phyloP scores from a whole-genome alignment of 331 rosid species.

The Quercus tomentella region DNA sequence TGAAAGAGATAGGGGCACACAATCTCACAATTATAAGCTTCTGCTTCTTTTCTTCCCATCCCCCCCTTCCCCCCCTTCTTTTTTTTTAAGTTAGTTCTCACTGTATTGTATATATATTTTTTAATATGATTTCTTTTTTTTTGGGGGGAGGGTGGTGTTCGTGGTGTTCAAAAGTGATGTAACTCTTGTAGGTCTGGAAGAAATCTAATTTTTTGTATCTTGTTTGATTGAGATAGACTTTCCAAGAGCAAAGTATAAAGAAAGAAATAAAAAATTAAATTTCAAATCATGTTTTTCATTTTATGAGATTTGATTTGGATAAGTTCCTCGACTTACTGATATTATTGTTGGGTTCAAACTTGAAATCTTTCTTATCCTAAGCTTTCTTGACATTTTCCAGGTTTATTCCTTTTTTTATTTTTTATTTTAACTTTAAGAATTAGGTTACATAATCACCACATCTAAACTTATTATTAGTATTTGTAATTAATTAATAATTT shows the following conservation, averaged over 20 bases:
- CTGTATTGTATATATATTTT: not conserved
- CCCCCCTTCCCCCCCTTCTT: accelerated
- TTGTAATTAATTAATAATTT: too few relatives aligned
- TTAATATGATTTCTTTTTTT: not conserved
- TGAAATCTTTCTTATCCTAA: too few relatives aligned
- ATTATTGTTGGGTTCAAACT: too few relatives aligned
- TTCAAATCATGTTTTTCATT: too few relatives aligned
- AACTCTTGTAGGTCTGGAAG: not conserved
- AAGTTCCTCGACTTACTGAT: too few relatives aligned
- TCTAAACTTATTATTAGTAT: too few relatives aligned
- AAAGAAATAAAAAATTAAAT: too few relatives aligned
- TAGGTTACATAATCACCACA: too few relatives aligned
- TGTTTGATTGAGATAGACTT: not conserved
- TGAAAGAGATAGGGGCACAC: not conserved
- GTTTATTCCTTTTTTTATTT: too few relatives aligned
- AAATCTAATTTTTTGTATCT: not conserved
- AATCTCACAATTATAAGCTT: not conserved
- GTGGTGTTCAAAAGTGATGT: not conserved
- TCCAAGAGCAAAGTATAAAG: not conserved
- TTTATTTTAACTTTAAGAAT: too few relatives aligned
- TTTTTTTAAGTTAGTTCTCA: not conserved
- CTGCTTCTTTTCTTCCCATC: not conserved
- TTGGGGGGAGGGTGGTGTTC: not conserved
- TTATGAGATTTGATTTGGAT: too few relatives aligned
- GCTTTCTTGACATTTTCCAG: too few relatives aligned